Percentiles rank a stretch among this genome's conserved stretches.
Conservation (phyloP, 2,329 filamentous ascomycete genomes). For the Microdochium bolleyi region DNA sequence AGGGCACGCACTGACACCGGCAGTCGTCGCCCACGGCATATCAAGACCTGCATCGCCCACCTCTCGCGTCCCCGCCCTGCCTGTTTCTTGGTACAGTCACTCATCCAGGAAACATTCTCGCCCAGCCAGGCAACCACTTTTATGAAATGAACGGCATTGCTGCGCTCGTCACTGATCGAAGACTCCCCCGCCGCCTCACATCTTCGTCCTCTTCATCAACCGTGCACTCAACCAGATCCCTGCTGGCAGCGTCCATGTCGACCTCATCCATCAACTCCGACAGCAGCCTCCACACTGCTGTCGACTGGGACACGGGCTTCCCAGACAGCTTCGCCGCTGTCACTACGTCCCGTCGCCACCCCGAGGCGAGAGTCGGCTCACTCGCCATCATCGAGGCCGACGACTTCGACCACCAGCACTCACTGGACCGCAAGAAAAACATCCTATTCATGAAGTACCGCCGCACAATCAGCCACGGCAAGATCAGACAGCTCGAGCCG, state of each 20-base stretch:
- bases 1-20: too few species aligned
- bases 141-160: background rate
- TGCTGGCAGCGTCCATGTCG: conserved; percentile 13
- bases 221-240: background rate
- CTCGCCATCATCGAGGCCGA: conserved; percentile 48
- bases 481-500: conserved; percentile 19
- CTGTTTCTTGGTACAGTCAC: too few species aligned
- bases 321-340: conserved; percentile 26
- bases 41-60: too few species aligned
- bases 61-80: too few species aligned
- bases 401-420: conserved; percentile 37
- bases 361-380: conserved; percentile 49
- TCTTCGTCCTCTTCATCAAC: background rate
- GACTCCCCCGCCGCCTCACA: background rate
- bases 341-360: conserved; percentile 56
- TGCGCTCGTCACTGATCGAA: background rate
- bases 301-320: conserved; percentile 21
- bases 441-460: conserved; percentile 39
- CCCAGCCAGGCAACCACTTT: too few species aligned
- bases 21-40: background rate
- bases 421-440: conserved; percentile 33
- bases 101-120: too few species aligned
- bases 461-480: conserved; percentile 37
- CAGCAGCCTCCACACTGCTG: conserved; percentile 18
- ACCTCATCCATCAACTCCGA: conserved; percentile 11